Evolutionary conservation across 257 asterid species (phyloP).

Genomic region (Cynanchum wilfordii): DNA sequence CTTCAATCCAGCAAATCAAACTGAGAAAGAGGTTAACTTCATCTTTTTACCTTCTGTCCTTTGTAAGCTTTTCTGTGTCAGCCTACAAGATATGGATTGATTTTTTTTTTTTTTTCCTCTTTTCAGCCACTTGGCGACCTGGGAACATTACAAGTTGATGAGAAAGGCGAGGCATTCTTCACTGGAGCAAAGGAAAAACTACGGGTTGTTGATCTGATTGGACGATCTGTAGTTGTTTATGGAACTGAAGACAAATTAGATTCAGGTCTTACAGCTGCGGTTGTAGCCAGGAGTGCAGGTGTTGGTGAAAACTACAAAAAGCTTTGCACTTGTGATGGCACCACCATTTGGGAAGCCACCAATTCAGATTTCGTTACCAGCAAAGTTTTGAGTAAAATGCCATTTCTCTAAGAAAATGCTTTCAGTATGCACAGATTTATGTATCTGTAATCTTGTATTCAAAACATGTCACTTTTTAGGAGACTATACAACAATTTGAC

Average conservation of each 20-base stretch:
- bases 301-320: conserved; percentile 93
- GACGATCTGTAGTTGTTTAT: conserved; percentile 69
- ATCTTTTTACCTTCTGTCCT: not conserved
- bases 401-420: not conserved
- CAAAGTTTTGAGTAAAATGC: conserved; percentile 36
- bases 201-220: conserved; percentile 68
- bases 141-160: conserved; percentile 73
- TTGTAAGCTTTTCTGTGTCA: not conserved
- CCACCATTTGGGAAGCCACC: conserved; percentile 91
- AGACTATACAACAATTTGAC: not conserved
- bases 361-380: conserved; percentile 28
- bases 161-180: conserved; percentile 59
- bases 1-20: conserved; percentile 42
- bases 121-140: conserved; percentile 81
- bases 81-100: not conserved
- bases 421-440: not conserved
- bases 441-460: not conserved
- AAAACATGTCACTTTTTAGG: not conserved
- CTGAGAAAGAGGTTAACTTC: conserved; percentile 35
- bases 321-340: conserved; percentile 92
- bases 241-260: conserved; percentile 57
- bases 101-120: not conserved
- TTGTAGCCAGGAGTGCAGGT: conserved; percentile 94
- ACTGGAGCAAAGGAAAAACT: conserved; percentile 58
- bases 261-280: conserved; percentile 75